A percentile compares a stretch with the other conserved stretches of the same genome.
Conservation (phyloP, 2,329 filamentous ascomycete genomes). For the Cercospora canescens region DNA sequence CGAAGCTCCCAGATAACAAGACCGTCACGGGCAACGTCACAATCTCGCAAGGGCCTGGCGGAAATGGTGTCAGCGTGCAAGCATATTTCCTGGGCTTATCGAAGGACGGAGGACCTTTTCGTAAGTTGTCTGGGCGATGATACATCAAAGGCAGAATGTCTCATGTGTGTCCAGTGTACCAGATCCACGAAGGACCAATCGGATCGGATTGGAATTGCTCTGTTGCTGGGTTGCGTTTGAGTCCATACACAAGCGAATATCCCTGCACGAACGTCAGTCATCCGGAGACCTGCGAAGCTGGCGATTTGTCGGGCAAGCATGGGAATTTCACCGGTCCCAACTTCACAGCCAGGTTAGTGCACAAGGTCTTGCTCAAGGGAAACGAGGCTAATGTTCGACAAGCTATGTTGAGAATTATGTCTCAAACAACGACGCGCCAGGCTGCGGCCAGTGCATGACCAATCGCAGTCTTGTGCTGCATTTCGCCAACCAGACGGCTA, state of each 20-base stretch:
- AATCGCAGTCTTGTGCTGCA: constrained; percentile 58
- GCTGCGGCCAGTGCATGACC: constrained; percentile 16
- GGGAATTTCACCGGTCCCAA: constrained; percentile 39
- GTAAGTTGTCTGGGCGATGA: constrained; percentile 29
- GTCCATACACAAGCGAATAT: constrained; percentile 45
- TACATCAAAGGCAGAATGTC: neutral
- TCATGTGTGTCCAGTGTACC: constrained; percentile 39
- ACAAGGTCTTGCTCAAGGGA: neutral
- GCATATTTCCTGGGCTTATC: constrained; percentile 45
- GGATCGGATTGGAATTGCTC: constrained; percentile 46
- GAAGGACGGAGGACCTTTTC: constrained; percentile 44
- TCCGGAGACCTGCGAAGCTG: constrained; percentile 45
- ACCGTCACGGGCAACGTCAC: constrained; percentile 17
- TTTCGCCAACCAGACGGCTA: constrained; percentile 52
- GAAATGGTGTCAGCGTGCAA: constrained; percentile 42
- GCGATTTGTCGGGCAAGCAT: constrained; percentile 49
- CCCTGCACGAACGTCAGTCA: constrained; percentile 39
- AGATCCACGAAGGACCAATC: constrained; percentile 47
- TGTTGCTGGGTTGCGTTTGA: constrained; percentile 42
- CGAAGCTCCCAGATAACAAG: constrained; percentile 13
- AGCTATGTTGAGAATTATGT: constrained; percentile 54
- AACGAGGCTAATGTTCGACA: neutral
- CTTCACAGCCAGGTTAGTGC: constrained; percentile 34
- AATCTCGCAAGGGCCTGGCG: constrained; percentile 24
- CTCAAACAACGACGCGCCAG: constrained; percentile 31